Conservation (phyloP, 768 basidiomycete genomes). For the Trametes punicea region DNA sequence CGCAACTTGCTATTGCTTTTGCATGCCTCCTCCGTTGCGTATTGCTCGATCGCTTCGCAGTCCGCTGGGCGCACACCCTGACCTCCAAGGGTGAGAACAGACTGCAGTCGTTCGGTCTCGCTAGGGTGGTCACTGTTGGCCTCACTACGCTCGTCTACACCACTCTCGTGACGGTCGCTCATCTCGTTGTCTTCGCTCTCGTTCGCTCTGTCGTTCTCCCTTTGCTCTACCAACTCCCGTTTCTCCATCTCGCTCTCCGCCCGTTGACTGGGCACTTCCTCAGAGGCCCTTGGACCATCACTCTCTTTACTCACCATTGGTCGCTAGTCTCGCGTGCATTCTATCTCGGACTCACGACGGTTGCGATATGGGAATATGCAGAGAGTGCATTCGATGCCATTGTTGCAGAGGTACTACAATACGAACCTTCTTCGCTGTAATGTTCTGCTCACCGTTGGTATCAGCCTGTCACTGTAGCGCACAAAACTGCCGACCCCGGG, state of each 20-base stretch:
- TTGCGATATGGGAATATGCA: conserved; percentile 61
- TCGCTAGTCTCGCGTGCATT: conserved; percentile 46
- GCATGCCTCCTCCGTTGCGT: conserved; percentile 54
- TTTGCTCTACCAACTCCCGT: conserved; percentile 50
- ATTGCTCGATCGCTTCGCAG: conserved; percentile 57
- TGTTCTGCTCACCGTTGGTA: neutral
- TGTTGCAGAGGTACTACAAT: conserved; percentile 48
- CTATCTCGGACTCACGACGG: conserved; percentile 48
- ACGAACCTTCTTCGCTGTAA: neutral
- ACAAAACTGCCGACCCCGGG: conserved; percentile 47
- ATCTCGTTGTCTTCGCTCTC: conserved; percentile 47
- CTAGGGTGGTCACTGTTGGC: conserved; percentile 17
- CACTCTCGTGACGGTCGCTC: conserved; percentile 35
- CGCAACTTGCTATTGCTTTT: conserved; percentile 47
- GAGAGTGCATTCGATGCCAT: conserved; percentile 58
- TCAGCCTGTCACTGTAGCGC: conserved; percentile 48
- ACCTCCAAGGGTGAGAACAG: neutral
- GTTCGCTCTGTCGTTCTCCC: conserved; percentile 49
- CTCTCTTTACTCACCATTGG: conserved; percentile 46
- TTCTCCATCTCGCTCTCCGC: conserved; percentile 46
- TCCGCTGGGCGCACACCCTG: conserved; percentile 28
- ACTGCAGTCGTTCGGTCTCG: conserved; percentile 18
- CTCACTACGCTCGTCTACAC: conserved; percentile 15
- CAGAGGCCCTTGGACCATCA: conserved; percentile 50
- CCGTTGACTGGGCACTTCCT: conserved; percentile 67